Evolutionary conservation across 345 rosid species (phyloP), one percentile per base, ranked within the genome.

Genomic region (Eucalyptus marginata): DNA sequence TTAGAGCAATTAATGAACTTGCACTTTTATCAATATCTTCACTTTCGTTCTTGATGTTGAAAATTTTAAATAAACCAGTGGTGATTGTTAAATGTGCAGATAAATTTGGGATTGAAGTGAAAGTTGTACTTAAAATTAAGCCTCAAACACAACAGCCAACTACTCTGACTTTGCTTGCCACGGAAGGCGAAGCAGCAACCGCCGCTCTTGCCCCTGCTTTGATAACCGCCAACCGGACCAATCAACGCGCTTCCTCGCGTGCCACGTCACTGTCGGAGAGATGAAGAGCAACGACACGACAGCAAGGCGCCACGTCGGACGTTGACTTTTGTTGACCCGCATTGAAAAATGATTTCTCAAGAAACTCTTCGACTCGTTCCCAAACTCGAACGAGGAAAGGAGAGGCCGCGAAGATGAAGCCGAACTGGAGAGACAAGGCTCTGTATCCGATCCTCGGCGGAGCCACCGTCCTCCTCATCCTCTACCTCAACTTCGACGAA

Each of bases 361-460:
- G 36, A 4, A 17, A 68, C 36, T 33, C 80, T 68, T 33, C 80
- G 44, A 17, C 25, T 33, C 80, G 2, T 68, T 59, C 44, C 76
- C 24, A 33, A 68, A 17, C 44, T 17, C 24, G 40, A 66, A 15
- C 40, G 79, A 33, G 18, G 43, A 33, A 33, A 17, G 80, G 17
- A 64, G 25, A 22, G 44, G 80, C 80, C 80, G 5, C 80, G 33
- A 54, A 44, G 1, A 92, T 91, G 93, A 87, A 88, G 25, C 33
- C 90, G 3, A 84, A 49, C 15, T 90, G 94, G 93, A 93, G 91
- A 89, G 91, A 87, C 54, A 90, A 68, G 44, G 90, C 68, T 68
- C 88, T 91, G 6, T 91, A 89, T 87, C 94, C 92, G 51, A 80
- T 87, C 31, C 40, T 90, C 64, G 93, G 95, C 49, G 87, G 84